Evolutionary conservation across 106 monocot species (phyloP), one percentile per base, ranked within the genome.

Genomic region (Triglochin maritima): DNA sequence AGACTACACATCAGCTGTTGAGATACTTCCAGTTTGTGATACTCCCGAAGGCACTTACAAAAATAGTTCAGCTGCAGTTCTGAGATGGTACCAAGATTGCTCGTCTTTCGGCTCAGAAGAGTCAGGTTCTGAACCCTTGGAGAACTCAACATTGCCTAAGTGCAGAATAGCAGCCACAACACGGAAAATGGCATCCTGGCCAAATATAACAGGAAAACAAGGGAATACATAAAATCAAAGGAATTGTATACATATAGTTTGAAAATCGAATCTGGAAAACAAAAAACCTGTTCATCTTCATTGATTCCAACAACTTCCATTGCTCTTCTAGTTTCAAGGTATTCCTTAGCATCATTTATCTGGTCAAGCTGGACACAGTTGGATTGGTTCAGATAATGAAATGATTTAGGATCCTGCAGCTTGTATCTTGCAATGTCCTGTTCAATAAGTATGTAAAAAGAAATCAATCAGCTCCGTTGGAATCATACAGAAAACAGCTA

Each of bases 231-330:
- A 59, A 29, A 17, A 29, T 17, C 2, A 17, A 59, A 59, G 5
- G 16, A 59, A 12, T 42, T 59, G 7, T 4, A 59, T 7, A 64
- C 7, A 48, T 44, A 64, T 64, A 47, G 49, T 48, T 0, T 4
- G 4, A n/a, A 6, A 12, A 64, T 49, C 3, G 6, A 64, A 17
- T 7, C 17, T 4, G 42, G 15, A 64, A 7, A 69, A 50, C 41
- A 7, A 17, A 29, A 46, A 57, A 91, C 96, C 86, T 96, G 90
- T 69, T 96, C 85, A 56, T 62, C 62, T 57, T 70, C 43, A 81
- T 81, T 86, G 56, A 96, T 91, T 46, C 96, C 91, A 72, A 96
- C 86, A 78, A 96, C 84, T 62, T 96, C 86, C 96, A 96, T 91
- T 65, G 96, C 85, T 65, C 91, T 87, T 66, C 91, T 69, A 56